Percentiles rank a stretch among this genome's conserved stretches.
Evolutionary conservation across 345 rosid genomes (phyloP).

Genomic region (Gossypium herbaceum): DNA sequence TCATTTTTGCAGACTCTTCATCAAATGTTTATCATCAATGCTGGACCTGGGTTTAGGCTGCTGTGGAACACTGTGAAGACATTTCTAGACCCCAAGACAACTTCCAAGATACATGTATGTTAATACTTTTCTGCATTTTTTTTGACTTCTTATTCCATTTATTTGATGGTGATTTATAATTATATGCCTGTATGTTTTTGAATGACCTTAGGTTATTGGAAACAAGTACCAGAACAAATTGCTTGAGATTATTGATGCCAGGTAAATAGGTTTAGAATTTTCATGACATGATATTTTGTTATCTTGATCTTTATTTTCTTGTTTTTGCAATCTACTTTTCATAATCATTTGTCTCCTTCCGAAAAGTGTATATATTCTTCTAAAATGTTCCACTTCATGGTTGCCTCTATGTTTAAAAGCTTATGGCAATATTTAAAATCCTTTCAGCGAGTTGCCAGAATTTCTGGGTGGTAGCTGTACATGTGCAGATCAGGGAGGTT

Average conservation of each 20-base stretch:
- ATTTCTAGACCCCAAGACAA: constrained; percentile 91
- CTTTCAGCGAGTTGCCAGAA: constrained; percentile 83
- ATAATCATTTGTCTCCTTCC: neutral
- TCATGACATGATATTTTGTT: neutral
- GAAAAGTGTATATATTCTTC: neutral
- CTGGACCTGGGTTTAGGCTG: constrained; percentile 87
- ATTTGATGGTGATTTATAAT: neutral
- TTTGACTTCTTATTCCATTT: neutral
- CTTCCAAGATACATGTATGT: constrained; percentile 90
- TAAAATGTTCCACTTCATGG: neutral
- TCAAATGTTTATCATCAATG: constrained; percentile 96
- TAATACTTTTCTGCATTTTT: neutral
- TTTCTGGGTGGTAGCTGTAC: constrained; percentile 91
- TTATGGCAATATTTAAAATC: neutral
- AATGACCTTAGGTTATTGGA: constrained; percentile 74
- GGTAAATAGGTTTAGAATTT: constrained; percentile 35
- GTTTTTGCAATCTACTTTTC: neutral
- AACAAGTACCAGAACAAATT: constrained; percentile 78
- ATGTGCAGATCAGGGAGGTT: constrained; percentile 88
- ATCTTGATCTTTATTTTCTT: neutral
- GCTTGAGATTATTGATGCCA: constrained; percentile 86
- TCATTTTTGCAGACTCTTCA: constrained; percentile 72
- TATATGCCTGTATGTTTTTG: constrained; percentile 11
- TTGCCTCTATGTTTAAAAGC: neutral
- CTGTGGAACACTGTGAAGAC: constrained; percentile 88